Percentiles rank a stretch among this genome's conserved stretches.
These are phyloP conservation scores for Fragaria iinumae DNA, from an alignment of 306 rosid species.

Conservation along the genomic window DNA sequence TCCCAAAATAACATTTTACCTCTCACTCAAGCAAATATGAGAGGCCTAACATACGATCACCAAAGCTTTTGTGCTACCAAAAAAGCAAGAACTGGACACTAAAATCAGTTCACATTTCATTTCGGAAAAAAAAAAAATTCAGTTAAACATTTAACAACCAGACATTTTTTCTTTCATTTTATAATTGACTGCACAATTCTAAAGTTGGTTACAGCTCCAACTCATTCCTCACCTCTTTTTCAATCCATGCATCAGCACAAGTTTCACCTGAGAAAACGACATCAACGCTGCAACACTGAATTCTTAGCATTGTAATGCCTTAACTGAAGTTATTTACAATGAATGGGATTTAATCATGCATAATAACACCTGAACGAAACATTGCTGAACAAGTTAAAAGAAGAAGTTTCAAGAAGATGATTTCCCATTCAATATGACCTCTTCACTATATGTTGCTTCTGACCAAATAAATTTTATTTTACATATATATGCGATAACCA, in stretches of 20 bases:
- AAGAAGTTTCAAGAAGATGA: neutral
- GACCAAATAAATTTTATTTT: neutral
- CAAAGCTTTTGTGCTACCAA: constrained; percentile 1
- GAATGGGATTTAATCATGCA: constrained; percentile 8
- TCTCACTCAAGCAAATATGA: neutral
- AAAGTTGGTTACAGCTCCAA: constrained; percentile 9
- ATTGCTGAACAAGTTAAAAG: neutral
- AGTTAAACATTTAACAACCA: neutral
- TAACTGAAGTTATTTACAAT: constrained; percentile 14
- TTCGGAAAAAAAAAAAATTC: no score
- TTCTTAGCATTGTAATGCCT: constrained; percentile 11
- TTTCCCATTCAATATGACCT: constrained; percentile 1
- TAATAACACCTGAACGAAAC: neutral
- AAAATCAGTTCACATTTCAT: neutral
- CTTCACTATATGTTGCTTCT: neutral
- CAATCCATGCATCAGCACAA: constrained; percentile 97
- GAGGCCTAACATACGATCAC: neutral
- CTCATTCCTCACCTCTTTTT: constrained; percentile 71
- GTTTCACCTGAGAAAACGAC: constrained; percentile 66
- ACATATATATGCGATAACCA: neutral
- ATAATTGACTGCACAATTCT: neutral
- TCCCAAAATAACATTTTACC: neutral
- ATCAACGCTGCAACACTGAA: constrained; percentile 68
- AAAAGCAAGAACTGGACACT: neutral
- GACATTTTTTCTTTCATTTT: neutral